Evolutionary conservation across 75 land plant species (phyloP).

Genomic region (Chamaecyparis obtusa): DNA sequence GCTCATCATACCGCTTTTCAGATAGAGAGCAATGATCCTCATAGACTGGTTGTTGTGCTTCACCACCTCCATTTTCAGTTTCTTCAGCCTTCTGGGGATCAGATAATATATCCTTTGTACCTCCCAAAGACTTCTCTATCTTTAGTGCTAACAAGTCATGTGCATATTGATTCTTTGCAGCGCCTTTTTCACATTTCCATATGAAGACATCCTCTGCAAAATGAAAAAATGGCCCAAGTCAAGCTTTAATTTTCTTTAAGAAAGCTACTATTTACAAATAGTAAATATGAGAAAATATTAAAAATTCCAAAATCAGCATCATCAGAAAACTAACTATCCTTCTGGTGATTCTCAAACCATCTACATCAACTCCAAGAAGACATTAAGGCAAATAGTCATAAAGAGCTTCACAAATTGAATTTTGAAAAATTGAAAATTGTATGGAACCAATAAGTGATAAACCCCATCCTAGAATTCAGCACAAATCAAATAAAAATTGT

Average conservation of each 20-base stretch:
- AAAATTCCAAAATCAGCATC: background rate
- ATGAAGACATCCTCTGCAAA: conserved; percentile 47
- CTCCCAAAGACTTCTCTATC: background rate
- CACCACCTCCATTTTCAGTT: conserved; percentile 35
- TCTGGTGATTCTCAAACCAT: background rate
- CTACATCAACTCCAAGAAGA: background rate
- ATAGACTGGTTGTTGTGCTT: conserved; percentile 24
- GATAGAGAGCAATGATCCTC: conserved; percentile 84
- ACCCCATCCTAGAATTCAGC: too few species aligned
- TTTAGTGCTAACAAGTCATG: background rate
- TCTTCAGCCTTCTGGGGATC: conserved; percentile 17
- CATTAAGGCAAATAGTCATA: background rate
- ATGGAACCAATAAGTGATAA: background rate
- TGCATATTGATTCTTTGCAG: conserved; percentile 48
- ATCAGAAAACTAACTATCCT: background rate
- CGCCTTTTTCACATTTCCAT: conserved; percentile 82
- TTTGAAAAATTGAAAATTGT: background rate
- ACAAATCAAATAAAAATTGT: too few species aligned
- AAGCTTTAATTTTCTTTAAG: background rate
- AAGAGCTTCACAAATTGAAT: background rate
- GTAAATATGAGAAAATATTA: background rate
- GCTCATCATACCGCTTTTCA: conserved; percentile 83
- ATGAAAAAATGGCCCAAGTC: background rate
- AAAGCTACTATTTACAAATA: background rate
- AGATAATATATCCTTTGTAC: background rate